Base-by-base conservation (phyloP, 805 yeast genomes). In the Vanderwaltozyma verrucispora region DNA sequence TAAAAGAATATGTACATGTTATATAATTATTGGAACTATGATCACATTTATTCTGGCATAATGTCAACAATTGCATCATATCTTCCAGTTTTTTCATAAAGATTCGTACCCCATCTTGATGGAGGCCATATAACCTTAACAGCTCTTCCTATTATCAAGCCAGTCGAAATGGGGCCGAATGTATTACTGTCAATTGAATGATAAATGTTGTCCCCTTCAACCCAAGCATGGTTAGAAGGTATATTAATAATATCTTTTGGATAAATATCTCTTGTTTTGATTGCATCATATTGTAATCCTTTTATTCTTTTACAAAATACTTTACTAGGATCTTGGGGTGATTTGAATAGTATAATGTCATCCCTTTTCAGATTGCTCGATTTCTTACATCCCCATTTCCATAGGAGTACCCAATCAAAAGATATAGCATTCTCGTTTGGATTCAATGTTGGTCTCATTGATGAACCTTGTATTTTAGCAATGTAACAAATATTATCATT, bases 361-460 rank as follows among this genome's bases (percentile, higher is more conserved):
- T 86, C 77, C 4, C 72, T 59, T 10, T 67, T 45, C 14, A 80
- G 52, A 16, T 71, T 63, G 11, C 66, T 60, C 3, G 75, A 68
- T 28, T 60, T 51, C 37, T 71, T 67, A 13, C 74, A 58, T 20
- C 73, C 71, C 60, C 65, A 77, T 53, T 83, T 84, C 72, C 80
- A 74, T 14, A 88, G 64, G 3, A 83, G 48, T 1, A 84, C 86
- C 61, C 79, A 71, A 50, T 80, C 87, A 5, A 64, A 63, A 39
- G 46, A 66, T 56, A 38, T 64, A 57, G 45, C 60, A 59, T 32
- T 59, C 19, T 55, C 68, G 16, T 72, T 73, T 1, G 94, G 89
- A 58, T 88, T 88, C 51, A 87, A 71, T 0, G 95, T 75, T 1
- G 96, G 96, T 36, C 82, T 69, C 97, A 88, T 88, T 18, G 95